Base-by-base conservation (phyloP, 306 rosid genomes). In the Begonia peltatifolia region DNA sequence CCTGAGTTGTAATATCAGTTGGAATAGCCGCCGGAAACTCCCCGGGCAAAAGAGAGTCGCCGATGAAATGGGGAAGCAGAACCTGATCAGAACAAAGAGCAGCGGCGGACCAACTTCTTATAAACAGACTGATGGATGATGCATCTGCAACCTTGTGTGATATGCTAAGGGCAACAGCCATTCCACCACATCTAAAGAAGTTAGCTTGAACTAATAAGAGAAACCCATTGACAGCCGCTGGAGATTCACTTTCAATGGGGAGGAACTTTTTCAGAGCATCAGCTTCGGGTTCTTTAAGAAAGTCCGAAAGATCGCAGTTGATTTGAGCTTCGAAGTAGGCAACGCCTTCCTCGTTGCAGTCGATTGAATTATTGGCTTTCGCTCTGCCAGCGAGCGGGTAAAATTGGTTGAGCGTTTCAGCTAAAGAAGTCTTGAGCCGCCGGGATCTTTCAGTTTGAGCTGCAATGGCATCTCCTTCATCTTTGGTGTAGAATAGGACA, bases 351-450 rank as follows among this genome's bases (percentile, higher is more conserved):
- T 66, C 65, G 38, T 58, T 58, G 46, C 64, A 58, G 0, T 58
- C 55, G n/a, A 66, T 46, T 9, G 16, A 46, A 0, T 42, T 2
- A 5, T 67, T 71, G 14, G 68, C 68, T 70, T 51, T 71, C 14
- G 70, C 41, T 14, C 46, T 68, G 20, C 94, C 87, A 11, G 86
- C 79, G 0, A 81, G 61, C 1, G 82, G 84, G 64, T 69, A 78
- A 53, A 73, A 67, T 0, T 15, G 61, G 20, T 76, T 59, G 23
- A 80, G 58, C 43, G 82, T 65, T 43, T 76, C 23, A 1, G 84
- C 61, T 18, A 81, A 36, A 5, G 90, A 81, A 41, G 66, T 42
- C 52, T 61, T 74, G 0, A 81, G 76, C 14, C 57, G 58, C 38
- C 47, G 41, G 14, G 65, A 42, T 46, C n/a, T 53, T 41, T 63